Evolutionary conservation across 106 monocot species (phyloP), one percentile per base, ranked within the genome.

Genomic region (Phalaenopsis equestris): DNA sequence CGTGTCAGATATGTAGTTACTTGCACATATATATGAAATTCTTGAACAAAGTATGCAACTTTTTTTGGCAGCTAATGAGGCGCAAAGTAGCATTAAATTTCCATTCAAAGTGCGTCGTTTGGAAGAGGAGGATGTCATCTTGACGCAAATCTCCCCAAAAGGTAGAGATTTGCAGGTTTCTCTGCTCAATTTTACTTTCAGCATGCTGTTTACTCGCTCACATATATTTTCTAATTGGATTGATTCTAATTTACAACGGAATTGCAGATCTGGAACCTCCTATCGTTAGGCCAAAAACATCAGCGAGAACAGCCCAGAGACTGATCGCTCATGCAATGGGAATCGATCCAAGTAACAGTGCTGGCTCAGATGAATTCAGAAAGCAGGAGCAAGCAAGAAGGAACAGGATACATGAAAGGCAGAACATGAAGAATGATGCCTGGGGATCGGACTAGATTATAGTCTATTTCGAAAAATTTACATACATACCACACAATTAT

Each of bases 281-380:
- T 56, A 67, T 70, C n/a, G 81, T 84, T 68, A 88, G 98, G 76
- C 98, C 94, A 8, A 92, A 94, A 76, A 98, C 98, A 36, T 94
- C 94, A 24, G 84, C 91, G 79, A 88, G 91, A 67, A 88, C 94
- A 9, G 94, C 94, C 2, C 89, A 88, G 46, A 89, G 98, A 78
- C 48, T 98, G 86, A 98, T 98, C 56, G 90, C 92, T 42, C 98
- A 98, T 70, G 88, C 82, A 43, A 91, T 93, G 90, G 98, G 98
- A 30, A 48, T 91, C 24, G 92, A 82, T 38, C 84, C 85, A 21
- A 76, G 79, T 30, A 72, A 83, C 17, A 76, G 72, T 24, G 85
- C 85, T 78, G 84, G 86, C 3, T 77, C 88, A 18, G 81, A 56
- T 73, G 94, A 94, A 85, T 81, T 92, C 67, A 88, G 77, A 77